phyloP scores from a whole-genome alignment of 495 filamentous ascomycete genomes.

The Xylaria cubensis region DNA sequence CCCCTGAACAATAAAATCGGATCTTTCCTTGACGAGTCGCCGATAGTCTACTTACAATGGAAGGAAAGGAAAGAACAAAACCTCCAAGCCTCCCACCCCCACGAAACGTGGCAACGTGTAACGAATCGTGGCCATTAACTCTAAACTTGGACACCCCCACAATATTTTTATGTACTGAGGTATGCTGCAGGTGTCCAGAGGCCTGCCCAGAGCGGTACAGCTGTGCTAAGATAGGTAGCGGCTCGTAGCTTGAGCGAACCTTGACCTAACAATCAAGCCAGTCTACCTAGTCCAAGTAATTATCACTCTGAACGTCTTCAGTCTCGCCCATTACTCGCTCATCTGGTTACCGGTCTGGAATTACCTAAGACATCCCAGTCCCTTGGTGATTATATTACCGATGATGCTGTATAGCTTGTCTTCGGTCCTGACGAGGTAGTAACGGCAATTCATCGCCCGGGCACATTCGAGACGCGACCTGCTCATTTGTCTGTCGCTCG shows the following conservation, averaged over 20 bases:
- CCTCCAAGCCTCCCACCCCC: neutral
- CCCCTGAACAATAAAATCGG: neutral
- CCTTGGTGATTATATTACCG: neutral
- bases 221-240: neutral
- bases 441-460: slow-evolving; percentile 15
- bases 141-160: slow-evolving; percentile 14
- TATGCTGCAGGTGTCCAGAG: neutral
- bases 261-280: neutral
- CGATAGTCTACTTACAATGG: neutral
- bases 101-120: slow-evolving; percentile 13
- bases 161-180: slow-evolving; percentile 1
- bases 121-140: neutral
- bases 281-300: too few species aligned
- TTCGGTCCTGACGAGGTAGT: slow-evolving; percentile 18
- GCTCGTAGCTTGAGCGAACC: neutral
- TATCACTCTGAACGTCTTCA: neutral
- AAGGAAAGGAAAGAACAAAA: slow-evolving; percentile 4
- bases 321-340: neutral
- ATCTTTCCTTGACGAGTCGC: neutral
- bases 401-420: slow-evolving; percentile 21
- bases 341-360: neutral
- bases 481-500: slow-evolving; percentile 13
- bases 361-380: slow-evolving; percentile 1
- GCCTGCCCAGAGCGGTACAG: neutral
- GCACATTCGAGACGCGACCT: slow-evolving; percentile 7